Evolutionary conservation across 495 filamentous ascomycete genomes (phyloP).

Genomic region (Rhizodiscina lignyota): DNA sequence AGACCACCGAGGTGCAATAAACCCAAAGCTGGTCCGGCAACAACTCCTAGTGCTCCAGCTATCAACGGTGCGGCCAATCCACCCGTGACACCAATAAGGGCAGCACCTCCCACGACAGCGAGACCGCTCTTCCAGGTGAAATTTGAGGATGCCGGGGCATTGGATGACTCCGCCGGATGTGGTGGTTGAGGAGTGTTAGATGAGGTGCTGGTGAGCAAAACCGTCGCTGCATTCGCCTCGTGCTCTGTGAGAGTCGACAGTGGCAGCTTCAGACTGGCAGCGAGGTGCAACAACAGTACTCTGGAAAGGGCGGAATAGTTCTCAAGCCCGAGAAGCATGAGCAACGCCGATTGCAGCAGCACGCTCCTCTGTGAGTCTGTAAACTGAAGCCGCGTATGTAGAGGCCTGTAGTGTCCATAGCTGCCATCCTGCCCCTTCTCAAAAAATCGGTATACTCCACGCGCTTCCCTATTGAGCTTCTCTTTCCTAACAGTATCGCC

Average conservation of each 20-base stretch:
- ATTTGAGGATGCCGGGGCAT: slow-evolving; percentile 42
- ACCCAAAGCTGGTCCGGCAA: too few species aligned
- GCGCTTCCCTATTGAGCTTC: too few species aligned
- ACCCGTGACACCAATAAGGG: slow-evolving; percentile 13
- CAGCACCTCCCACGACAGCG: slow-evolving; percentile 11
- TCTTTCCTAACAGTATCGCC: too few species aligned
- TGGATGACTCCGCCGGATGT: too few species aligned
- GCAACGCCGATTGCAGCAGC: slow-evolving; percentile 40
- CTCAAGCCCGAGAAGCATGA: slow-evolving; percentile 65
- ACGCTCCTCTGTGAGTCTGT: slow-evolving; percentile 31
- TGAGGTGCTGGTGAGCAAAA: slow-evolving; percentile 12
- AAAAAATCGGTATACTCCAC: too few species aligned
- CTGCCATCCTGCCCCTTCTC: too few species aligned
- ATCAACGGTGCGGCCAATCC: slow-evolving; percentile 14
- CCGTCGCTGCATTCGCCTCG: slow-evolving; percentile 39
- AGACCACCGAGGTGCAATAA: slow-evolving; percentile 7
- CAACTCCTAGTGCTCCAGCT: slow-evolving; percentile 10
- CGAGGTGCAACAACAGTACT: slow-evolving; percentile 50
- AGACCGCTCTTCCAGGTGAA: slow-evolving; percentile 13
- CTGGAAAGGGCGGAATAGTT: slow-evolving; percentile 64
- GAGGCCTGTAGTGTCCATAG: too few species aligned
- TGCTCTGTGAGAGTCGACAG: slow-evolving; percentile 50
- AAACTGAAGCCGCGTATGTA: too few species aligned
- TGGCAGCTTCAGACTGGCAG: slow-evolving; percentile 50
- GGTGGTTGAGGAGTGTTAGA: too few species aligned